A percentile compares a stretch with the other conserved stretches of the same genome.
These are phyloP conservation scores for Scopulariopsis brevicaulis DNA, from an alignment of 2,329 filamentous ascomycete genomes.

Conservation along the genomic window DNA sequence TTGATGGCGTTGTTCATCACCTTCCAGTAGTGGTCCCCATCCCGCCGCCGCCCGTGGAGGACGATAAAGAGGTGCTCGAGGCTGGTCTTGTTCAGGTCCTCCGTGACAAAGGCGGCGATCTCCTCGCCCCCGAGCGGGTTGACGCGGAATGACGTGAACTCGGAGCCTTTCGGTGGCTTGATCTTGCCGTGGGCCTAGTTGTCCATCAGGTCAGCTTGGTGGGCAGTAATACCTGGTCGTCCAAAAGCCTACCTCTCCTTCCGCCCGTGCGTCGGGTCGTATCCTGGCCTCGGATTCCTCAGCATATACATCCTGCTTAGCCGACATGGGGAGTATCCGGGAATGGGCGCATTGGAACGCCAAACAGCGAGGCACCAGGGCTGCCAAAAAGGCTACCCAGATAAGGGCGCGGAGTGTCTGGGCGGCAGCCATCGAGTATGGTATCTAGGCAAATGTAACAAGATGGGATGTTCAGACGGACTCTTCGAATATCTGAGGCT, in stretches of 20 bases:
- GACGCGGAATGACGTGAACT: neutral
- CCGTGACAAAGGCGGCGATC: neutral
- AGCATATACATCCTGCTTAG: neutral
- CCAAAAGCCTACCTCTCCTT: neutral
- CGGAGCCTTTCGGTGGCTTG: neutral
- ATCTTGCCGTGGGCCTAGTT: neutral
- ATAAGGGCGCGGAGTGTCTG: neutral
- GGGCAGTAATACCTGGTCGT: neutral
- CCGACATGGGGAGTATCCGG: neutral
- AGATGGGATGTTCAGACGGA: no score
- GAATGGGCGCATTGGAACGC: neutral
- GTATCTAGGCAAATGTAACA: no score
- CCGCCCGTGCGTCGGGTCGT: neutral
- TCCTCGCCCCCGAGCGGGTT: neutral
- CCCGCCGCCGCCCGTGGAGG: neutral
- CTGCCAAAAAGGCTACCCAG: neutral
- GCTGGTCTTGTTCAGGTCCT: neutral
- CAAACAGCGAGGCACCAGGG: neutral
- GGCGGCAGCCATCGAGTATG: no score
- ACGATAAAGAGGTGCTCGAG: neutral
- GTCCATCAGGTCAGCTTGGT: neutral
- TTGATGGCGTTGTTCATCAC: neutral
- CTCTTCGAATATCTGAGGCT: no score
- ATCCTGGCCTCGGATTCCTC: neutral
- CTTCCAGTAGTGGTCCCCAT: neutral